These are phyloP conservation scores for Colletotrichum lini DNA, from an alignment of 2,329 filamentous ascomycete species.

Conservation along the genomic window DNA sequence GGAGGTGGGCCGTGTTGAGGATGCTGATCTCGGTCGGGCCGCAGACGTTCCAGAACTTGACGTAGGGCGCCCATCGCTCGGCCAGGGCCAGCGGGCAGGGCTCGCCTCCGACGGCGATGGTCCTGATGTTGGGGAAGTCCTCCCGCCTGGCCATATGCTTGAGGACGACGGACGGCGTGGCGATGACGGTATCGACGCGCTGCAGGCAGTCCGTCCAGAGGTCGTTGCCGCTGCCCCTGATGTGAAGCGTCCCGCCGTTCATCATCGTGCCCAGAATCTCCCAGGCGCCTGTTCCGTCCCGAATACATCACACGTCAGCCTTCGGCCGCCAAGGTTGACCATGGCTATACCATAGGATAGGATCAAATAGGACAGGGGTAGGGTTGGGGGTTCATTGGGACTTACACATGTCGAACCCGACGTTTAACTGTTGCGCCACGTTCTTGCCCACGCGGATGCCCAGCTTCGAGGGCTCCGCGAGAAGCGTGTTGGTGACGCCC, in stretches of 20 bases:
- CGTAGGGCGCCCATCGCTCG: constrained; percentile 67
- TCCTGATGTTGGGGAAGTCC: constrained; percentile 42
- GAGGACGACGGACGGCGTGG: constrained; percentile 42
- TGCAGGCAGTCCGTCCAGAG: constrained; percentile 41
- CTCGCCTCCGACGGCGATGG: constrained; percentile 43
- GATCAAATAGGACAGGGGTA: background rate
- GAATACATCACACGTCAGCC: constrained; percentile 5
- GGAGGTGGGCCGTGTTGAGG: constrained; percentile 62
- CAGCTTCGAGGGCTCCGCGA: constrained; percentile 51
- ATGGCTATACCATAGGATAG: too few species aligned
- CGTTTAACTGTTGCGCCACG: constrained; percentile 70
- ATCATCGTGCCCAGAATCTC: constrained; percentile 64
- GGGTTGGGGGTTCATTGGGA: constrained; percentile 36
- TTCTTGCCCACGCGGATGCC: constrained; percentile 64
- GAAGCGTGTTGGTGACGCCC: constrained; percentile 41
- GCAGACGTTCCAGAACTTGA: constrained; percentile 69
- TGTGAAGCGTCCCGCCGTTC: constrained; percentile 44
- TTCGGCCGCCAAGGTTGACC: background rate
- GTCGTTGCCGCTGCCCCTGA: constrained; percentile 43
- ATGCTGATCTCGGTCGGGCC: constrained; percentile 74
- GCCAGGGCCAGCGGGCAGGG: constrained; percentile 56
- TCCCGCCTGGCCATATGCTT: constrained; percentile 41
- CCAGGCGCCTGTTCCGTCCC: constrained; percentile 65
- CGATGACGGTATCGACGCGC: constrained; percentile 44
- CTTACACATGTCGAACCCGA: constrained; percentile 75